Evolutionary conservation across 768 basidiomycete species (phyloP).

Genomic region (Vararia minispora): DNA sequence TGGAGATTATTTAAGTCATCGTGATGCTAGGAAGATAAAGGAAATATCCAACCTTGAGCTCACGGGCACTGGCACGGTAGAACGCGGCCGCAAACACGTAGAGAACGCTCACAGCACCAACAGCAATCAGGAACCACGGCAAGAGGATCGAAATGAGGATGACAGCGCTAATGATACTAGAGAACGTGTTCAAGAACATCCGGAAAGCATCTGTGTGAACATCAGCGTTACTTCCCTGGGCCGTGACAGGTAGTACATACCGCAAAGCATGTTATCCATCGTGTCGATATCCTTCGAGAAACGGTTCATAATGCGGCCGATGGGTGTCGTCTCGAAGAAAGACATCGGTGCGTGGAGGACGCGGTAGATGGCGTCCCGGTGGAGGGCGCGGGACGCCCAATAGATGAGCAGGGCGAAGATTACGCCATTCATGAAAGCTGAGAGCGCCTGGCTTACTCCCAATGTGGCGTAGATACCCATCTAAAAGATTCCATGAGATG

Average conservation of each 20-base stretch:
- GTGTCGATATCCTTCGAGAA: slow-evolving; percentile 85
- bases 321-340: slow-evolving; percentile 83
- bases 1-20: slow-evolving; percentile 15
- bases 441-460: slow-evolving; percentile 58
- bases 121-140: slow-evolving; percentile 79
- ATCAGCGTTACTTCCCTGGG: slow-evolving; percentile 1
- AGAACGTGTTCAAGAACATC: slow-evolving; percentile 54
- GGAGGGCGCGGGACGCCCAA: slow-evolving; percentile 63
- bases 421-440: slow-evolving; percentile 57
- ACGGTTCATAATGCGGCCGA: slow-evolving; percentile 84
- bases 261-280: slow-evolving; percentile 61
- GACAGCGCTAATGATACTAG: slow-evolving; percentile 61
- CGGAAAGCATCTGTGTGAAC: slow-evolving; percentile 48
- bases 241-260: slow-evolving; percentile 20
- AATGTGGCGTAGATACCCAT: slow-evolving; percentile 76
- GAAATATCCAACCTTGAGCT: slow-evolving; percentile 48
- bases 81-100: slow-evolving; percentile 70
- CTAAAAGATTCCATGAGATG: slow-evolving; percentile 24
- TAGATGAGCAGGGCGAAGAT: slow-evolving; percentile 59
- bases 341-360: slow-evolving; percentile 82
- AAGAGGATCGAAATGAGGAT: slow-evolving; percentile 68
- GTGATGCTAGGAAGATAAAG: neutral
- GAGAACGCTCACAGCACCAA: slow-evolving; percentile 41
- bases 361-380: slow-evolving; percentile 52
- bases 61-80: slow-evolving; percentile 79